These are phyloP conservation scores for Purpureocillium takamizusanense DNA, from an alignment of 2,329 filamentous ascomycete species.

Conservation along the genomic window DNA sequence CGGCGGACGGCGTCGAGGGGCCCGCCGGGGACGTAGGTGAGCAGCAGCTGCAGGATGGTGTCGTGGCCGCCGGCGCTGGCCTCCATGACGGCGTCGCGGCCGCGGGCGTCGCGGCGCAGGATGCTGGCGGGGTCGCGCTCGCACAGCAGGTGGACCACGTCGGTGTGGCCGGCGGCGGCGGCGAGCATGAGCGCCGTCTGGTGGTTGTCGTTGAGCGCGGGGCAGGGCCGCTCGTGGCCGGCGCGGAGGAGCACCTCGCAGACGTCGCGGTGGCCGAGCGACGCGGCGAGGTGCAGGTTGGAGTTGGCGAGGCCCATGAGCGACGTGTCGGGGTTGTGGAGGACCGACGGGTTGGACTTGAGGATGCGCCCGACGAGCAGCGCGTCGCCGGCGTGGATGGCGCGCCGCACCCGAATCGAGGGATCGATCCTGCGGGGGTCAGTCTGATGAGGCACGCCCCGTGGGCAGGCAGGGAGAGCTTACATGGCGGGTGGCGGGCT, in stretches of 20 bases:
- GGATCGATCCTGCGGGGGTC: conserved; percentile 57
- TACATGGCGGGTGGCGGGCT: conserved; percentile 9
- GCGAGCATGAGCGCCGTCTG: conserved; percentile 80
- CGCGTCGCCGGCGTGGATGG: conserved; percentile 66
- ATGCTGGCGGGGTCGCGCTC: conserved; percentile 55
- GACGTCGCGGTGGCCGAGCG: conserved; percentile 60
- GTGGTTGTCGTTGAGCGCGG: conserved; percentile 69
- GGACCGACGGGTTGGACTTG: conserved; percentile 56
- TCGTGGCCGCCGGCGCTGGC: conserved; percentile 53
- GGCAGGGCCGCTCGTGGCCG: conserved; percentile 65
- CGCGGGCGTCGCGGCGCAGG: conserved; percentile 54
- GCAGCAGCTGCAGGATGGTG: conserved; percentile 53
- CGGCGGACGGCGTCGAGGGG: conserved; percentile 43
- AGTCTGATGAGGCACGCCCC: background rate
- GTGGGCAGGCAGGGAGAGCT: background rate
- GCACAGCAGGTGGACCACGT: conserved; percentile 64
- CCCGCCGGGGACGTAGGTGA: conserved; percentile 51
- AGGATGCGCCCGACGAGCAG: conserved; percentile 70
- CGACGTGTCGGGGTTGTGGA: conserved; percentile 72
- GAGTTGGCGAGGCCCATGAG: conserved; percentile 66
- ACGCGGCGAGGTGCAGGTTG: conserved; percentile 71
- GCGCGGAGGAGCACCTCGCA: conserved; percentile 61
- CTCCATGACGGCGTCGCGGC: conserved; percentile 65
- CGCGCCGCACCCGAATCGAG: conserved; percentile 67
- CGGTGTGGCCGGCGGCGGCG: conserved; percentile 57